Conservation (phyloP, 1,139 yeast genomes). For the Scheffersomyces lignicola region DNA sequence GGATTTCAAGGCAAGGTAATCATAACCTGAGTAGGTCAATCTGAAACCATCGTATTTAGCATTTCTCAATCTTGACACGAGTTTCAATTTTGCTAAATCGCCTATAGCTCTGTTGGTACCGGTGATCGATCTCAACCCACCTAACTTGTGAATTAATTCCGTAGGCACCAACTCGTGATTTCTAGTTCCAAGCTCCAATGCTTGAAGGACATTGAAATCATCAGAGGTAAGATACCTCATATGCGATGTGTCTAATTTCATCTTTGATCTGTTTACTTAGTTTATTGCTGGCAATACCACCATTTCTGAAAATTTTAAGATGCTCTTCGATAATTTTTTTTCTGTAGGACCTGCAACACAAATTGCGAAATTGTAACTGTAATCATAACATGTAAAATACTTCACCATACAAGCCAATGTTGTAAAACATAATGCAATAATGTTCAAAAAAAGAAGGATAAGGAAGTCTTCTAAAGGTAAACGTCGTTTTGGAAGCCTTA, state of each 20-base stretch:
- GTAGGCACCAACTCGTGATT: constrained; percentile 97
- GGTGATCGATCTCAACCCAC: constrained; percentile 74
- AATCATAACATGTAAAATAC: neutral
- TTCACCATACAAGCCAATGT: too few species aligned
- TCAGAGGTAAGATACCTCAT: constrained; percentile 91
- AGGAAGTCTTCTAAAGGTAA: neutral
- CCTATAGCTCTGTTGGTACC: constrained; percentile 79
- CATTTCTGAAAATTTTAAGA: neutral
- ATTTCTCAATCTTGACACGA: constrained; percentile 76
- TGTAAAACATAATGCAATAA: too few species aligned
- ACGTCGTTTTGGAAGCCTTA: neutral
- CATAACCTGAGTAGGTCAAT: constrained; percentile 85
- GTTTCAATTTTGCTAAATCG: constrained; percentile 81
- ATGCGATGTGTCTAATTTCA: constrained; percentile 91
- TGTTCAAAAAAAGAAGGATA: neutral
- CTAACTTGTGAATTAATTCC: constrained; percentile 71
- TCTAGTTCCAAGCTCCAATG: constrained; percentile 86
- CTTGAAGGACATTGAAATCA: constrained; percentile 86
- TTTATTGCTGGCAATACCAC: neutral
- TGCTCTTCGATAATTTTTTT: constrained; percentile 2
- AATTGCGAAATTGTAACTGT: neutral
- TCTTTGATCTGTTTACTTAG: constrained; percentile 19
- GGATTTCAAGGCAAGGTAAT: constrained; percentile 83
- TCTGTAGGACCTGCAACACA: neutral
- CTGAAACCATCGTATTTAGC: constrained; percentile 92